Base-by-base conservation (phyloP, 2,329 filamentous ascomycete genomes). In the Colletotrichum agaves region DNA sequence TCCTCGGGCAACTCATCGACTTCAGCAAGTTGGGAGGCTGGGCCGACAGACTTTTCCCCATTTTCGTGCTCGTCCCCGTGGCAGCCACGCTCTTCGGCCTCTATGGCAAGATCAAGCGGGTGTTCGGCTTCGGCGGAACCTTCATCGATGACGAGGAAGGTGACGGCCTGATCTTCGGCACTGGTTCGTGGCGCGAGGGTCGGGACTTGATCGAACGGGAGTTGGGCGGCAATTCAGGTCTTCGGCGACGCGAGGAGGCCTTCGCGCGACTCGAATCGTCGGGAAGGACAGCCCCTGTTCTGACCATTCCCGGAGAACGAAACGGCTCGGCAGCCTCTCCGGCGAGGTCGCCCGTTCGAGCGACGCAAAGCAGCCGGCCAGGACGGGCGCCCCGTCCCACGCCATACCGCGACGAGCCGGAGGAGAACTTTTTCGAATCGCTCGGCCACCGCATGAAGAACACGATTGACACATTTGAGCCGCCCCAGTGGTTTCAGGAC, bases 181-280 rank as follows among this genome's bases (percentile, higher is more conserved):
- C 90, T 1, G 93, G 93, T 1, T 91, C 91, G 1, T 98, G 95
- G 96, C 89, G 94, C 52, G 96, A 98, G 80, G 96, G 96, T 3
- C 88, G 93, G 57, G 91, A 94, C 56, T 86, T 99, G 31, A 97
- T 99, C 70, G 93, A 97, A 70, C 88, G 93, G 31, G 96, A 98
- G 76, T 79, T 94, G 7, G 88, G 90, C 67, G 91, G 91, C 13
- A 86, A 85, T 39, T 86, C 87, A 3, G 83, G 86, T 46, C 79
- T 85, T 55, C 81, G 84, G 67, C 81, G 85, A 56, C 80, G 84
- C 17, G 80, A 83, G 39, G 80, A 83, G 56, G 78, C 81, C 27
- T 75, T 80, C 64, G 74, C 78, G 55, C 74, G 79, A 46, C 72
- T 75, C 46, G 72, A 74, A 46, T 72, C 69, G 21, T 69, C 73